Evolutionary conservation across 495 filamentous ascomycete species (phyloP).

Genomic region (Talaromyces adpressus): DNA sequence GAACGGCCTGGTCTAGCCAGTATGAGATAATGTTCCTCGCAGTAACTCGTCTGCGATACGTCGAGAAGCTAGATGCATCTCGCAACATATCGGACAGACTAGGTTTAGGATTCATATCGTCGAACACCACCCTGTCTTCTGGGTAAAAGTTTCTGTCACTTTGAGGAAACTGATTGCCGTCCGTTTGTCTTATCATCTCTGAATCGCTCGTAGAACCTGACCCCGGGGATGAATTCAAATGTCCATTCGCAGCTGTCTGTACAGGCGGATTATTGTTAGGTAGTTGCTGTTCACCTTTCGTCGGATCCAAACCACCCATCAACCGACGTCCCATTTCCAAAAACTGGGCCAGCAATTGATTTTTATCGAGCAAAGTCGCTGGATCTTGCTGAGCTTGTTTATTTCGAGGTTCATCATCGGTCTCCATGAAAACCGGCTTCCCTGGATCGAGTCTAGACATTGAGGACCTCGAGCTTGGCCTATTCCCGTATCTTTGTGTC

Average conservation of each 20-base stretch:
- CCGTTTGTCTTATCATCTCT: constrained; percentile 17
- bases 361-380: constrained; percentile 28
- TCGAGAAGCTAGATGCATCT: constrained; percentile 53
- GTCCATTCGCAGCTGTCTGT: constrained; percentile 16
- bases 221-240: not conserved
- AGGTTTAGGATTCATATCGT: constrained; percentile 42
- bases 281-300: constrained; percentile 9
- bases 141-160: constrained; percentile 7
- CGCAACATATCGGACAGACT: constrained; percentile 49
- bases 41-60: constrained; percentile 41
- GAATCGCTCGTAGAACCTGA: constrained; percentile 18
- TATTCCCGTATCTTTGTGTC: constrained; percentile 31
- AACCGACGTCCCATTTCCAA: constrained; percentile 36
- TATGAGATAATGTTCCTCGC: constrained; percentile 39
- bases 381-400: constrained; percentile 20
- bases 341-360: constrained; percentile 37
- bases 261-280: constrained; percentile 12
- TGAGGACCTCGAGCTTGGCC: constrained; percentile 40
- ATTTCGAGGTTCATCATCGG: constrained; percentile 16
- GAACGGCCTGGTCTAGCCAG: constrained; percentile 48
- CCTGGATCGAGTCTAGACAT: constrained; percentile 36
- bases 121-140: constrained; percentile 15
- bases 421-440: constrained; percentile 25
- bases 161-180: constrained; percentile 19
- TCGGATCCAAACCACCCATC: constrained; percentile 28